Evolutionary conservation across 768 basidiomycete genomes (phyloP), one percentile per base, ranked within the genome.

Genomic region (Rhodosporidiobolus sp.): DNA sequence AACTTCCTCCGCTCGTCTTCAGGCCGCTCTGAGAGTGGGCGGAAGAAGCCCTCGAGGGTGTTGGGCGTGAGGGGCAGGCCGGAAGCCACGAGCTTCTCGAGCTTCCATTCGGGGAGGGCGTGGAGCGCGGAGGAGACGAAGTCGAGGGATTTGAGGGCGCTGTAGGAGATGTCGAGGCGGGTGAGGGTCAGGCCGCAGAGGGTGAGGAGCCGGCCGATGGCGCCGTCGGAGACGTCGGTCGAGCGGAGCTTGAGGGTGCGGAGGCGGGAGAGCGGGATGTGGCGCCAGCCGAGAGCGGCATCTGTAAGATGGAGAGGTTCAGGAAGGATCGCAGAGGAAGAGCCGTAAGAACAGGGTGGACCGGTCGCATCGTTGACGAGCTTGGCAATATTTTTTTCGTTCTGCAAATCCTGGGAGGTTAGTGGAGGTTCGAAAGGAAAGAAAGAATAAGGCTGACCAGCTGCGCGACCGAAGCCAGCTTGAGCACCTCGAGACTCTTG

Each of bases 101-200:
- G 69, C 1, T 61, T 52, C 70, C 70, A 70, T 2, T 11, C 54
- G 0, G 69, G 67, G 20, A 67, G 54, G 22, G 73, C 53, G 61
- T 68, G 64, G 8, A 77, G 64, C 17, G 69, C 67, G 9, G 60
- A 55, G 8, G 72, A 69, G 35, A 78, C 46, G 49, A 75, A 68
- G 65, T 78, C 76, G 61, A 78, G 74, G 4, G 70, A 65, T 17
- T 65, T 64, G 55, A 74, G 63, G 12, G 19, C 35, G 9, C 77
- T 71, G 66, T 65, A 77, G 12, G 78, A 78, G 34, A 78, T 62
- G 64, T 78, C 78, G 74, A 78, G 78, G 14, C 48, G 65, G 0
- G 59, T 28, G 48, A 78, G 65, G 30, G 72, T 48, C 1, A 63
- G 53, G 1, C 70, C 52, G 67, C 76, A 76, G 38, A 77, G 69